A percentile compares a stretch with the other conserved stretches of the same genome.
These are phyloP conservation scores for Bifiguratus adelaidae DNA, from an alignment of 192 early-diverging fungal genomes.

Conservation along the genomic window DNA sequence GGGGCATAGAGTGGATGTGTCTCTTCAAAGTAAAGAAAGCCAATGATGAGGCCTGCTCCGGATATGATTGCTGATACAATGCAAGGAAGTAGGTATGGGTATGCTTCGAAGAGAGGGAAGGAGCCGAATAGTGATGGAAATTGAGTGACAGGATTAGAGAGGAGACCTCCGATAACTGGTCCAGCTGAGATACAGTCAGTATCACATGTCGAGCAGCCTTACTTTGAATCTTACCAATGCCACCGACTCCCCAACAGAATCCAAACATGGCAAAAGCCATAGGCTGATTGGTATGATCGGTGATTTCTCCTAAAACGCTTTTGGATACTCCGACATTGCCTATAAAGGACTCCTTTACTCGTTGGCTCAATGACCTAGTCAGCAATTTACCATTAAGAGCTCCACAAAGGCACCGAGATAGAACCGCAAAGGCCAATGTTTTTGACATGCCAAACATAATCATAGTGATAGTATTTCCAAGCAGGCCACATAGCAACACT, in stretches of 20 bases:
- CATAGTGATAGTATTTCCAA: constrained; percentile 61
- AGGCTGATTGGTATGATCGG: constrained; percentile 69
- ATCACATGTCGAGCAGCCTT: not conserved
- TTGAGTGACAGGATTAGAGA: constrained; percentile 58
- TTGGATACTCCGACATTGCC: constrained; percentile 72
- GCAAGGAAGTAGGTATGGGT: constrained; percentile 84
- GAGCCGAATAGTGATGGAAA: constrained; percentile 53
- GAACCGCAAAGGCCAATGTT: constrained; percentile 45
- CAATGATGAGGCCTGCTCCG: constrained; percentile 51
- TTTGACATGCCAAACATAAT: constrained; percentile 64
- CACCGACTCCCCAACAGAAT: constrained; percentile 57
- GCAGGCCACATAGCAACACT: constrained; percentile 65
- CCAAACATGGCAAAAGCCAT: constrained; percentile 70
- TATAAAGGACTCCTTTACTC: constrained; percentile 2
- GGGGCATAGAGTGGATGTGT: constrained; percentile 21
- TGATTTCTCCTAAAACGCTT: constrained; percentile 76
- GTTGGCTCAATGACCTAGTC: not conserved
- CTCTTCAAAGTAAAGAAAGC: constrained; percentile 52
- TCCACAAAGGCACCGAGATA: constrained; percentile 51
- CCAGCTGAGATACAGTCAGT: constrained; percentile 22
- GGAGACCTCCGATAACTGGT: constrained; percentile 70
- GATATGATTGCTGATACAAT: constrained; percentile 49
- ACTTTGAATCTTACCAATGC: constrained; percentile 20
- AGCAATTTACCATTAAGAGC: constrained; percentile 46
- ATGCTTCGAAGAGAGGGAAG: constrained; percentile 41